Evolutionary conservation across 2,329 filamentous ascomycete species (phyloP), one percentile per base, ranked within the genome.

Genomic region (Beauveria rudraprayagi): DNA sequence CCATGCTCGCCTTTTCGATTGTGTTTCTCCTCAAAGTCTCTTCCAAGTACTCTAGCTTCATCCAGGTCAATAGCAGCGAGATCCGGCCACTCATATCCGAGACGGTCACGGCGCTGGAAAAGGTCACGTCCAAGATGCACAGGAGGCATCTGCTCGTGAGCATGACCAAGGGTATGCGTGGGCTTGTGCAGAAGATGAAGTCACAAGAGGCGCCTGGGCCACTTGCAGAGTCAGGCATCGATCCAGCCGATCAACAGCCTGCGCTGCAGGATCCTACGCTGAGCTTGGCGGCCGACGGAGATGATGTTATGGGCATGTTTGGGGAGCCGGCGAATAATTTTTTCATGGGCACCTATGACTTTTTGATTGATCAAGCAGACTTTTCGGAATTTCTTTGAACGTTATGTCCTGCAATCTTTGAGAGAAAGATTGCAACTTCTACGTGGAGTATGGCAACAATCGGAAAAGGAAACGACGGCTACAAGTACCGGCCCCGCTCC

Each of bases 311-410:
- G 28, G 51, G 58, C 22, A 61, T 55, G 44, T 61, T 61, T 61
- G 51, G 51, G 9, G 58, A 55, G 30, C 51, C 58, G 26, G 16
- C 48, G 22, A 43, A 28, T 28, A 55, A 61, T 7, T 55, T 61
- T 19, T 61, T 61, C 58, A 61, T 61, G 58, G 58, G 58, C 19
- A 50, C 58, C 8, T 61, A 61, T 50, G 58, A 61, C 34, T 61
- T 61, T 37, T 26, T 61, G 30, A 34, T 61, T 2, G 58, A 61
- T 8, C 51, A 61, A 30, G 58, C 28, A 14, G 51, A 55, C 28
- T 30, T 55, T 43, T 55, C 58, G 3, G 51, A 55, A 5, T 61
- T 61, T 2, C 40, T 60, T 14, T 58, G 51, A 17, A 5, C 9
- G 6, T 1, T 1, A 34, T 22, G 14, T 4, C 1, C 7, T 41